A percentile compares a stretch with the other conserved stretches of the same genome.
phyloP scores from a whole-genome alignment of 305 asterid genomes.

The Plantago rigida region DNA sequence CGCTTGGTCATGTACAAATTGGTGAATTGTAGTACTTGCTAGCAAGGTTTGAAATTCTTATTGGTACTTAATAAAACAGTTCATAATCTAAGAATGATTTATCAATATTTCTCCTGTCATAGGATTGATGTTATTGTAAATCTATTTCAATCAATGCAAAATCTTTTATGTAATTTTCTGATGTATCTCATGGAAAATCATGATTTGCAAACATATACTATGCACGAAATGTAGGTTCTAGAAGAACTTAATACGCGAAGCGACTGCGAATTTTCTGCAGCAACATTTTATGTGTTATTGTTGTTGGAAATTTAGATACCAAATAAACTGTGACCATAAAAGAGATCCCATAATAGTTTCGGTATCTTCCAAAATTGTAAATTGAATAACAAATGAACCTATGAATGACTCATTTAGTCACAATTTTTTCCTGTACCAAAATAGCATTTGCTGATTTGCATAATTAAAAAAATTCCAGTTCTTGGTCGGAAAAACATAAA shows the following conservation, averaged over 20 bases:
- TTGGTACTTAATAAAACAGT: slow-evolving; percentile 5
- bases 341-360: neutral
- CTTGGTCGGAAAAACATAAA: neutral
- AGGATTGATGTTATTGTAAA: slow-evolving; percentile 3
- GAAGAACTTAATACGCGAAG: neutral
- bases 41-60: neutral
- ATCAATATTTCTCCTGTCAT: neutral
- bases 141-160: neutral
- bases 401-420: neutral
- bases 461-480: neutral
- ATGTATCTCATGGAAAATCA: neutral
- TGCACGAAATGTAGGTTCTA: neutral
- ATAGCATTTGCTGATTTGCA: neutral
- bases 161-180: neutral
- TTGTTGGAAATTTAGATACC: neutral
- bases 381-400: slow-evolving; percentile 6
- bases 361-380: neutral
- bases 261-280: neutral
- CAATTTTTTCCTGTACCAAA: neutral
- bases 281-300: neutral
- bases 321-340: neutral
- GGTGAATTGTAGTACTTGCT: neutral
- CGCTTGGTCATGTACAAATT: slow-evolving; percentile 16
- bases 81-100: slow-evolving; percentile 1
- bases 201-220: neutral